Base-by-base conservation (phyloP, 306 rosid species). In the Trichosanthes truncata region DNA sequence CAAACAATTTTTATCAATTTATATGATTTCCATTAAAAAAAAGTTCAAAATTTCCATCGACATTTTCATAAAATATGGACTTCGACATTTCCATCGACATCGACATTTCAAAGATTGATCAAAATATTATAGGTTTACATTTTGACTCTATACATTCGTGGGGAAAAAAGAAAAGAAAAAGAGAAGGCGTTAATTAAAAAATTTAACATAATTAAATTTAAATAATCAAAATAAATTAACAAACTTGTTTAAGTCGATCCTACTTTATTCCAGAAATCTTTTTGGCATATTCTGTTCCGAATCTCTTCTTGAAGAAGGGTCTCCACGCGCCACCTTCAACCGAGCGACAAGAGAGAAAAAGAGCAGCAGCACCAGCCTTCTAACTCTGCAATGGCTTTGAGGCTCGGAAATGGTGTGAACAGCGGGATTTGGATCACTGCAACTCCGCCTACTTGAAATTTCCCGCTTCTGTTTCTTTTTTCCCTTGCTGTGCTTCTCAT, bases 401-500 rank as follows among this genome's bases (percentile, higher is more conserved):
- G 87, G 52, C 55, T 86, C 38, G 81, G 65, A 59, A 62, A 45
- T 87, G 84, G 81, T 52, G 83, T 79, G 66, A 84, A 60, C 10
- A 84, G 79, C 80, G 76, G 83, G 81, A 79, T 84, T 82, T 82
- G 83, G 67, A 78, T 79, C 25, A 83, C 87, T 45, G 77, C 84
- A 81, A 83, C 89, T 49, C 77, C 79, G 65, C 88, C 92, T 84
- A 80, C 87, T 86, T 90, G 93, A 88, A 63, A 9, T 35, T 11
- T 53, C 45, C 33, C 12, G 15, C 62, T 65, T 63, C 46, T 33
- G 26, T 80, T 45, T 56, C 26, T 51, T 67, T 36, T 80, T 35
- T 66, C 86, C 82, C 83, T 43, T 29, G 40, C 1, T 15, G 1
- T 13, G 55, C 33, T 78, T 83, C 49, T 81, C 57, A 38, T 68